These are phyloP conservation scores for Ophiostoma perfectum DNA, from an alignment of 2,329 filamentous ascomycete species.

Conservation along the genomic window DNA sequence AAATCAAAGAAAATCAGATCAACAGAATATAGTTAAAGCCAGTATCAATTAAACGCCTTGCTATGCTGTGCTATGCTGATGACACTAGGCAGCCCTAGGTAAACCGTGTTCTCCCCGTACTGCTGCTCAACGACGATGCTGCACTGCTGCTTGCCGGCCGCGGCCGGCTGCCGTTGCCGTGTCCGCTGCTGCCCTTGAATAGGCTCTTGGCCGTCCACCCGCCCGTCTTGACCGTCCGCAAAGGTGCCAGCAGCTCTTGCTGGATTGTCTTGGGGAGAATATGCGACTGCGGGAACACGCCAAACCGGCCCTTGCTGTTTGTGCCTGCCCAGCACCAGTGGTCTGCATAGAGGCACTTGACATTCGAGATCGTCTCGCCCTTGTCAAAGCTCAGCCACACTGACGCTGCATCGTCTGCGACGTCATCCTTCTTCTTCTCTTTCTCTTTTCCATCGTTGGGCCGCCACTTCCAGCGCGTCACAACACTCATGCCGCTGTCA, in stretches of 20 bases:
- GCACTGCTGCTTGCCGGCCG: slow-evolving; percentile 25
- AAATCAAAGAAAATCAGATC: too few relatives aligned
- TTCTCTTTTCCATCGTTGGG: slow-evolving; percentile 31
- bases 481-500: slow-evolving; percentile 44
- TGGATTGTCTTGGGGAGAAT: slow-evolving; percentile 25
- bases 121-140: slow-evolving; percentile 23
- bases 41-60: too few relatives aligned
- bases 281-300: slow-evolving; percentile 33
- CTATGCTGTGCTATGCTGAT: too few relatives aligned
- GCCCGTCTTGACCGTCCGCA: slow-evolving; percentile 19
- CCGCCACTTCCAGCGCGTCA: slow-evolving; percentile 50
- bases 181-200: slow-evolving; percentile 18
- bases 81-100: background rate
- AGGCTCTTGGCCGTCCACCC: slow-evolving; percentile 22
- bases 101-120: slow-evolving; percentile 23
- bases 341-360: slow-evolving; percentile 41
- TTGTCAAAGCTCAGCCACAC: slow-evolving; percentile 59
- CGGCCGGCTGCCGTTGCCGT: background rate
- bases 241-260: slow-evolving; percentile 22
- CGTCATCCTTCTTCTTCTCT: background rate
- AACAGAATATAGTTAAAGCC: too few relatives aligned
- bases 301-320: slow-evolving; percentile 34
- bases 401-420: slow-evolving; percentile 31
- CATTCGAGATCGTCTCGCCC: slow-evolving; percentile 62
- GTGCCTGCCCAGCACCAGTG: slow-evolving; percentile 38